Evolutionary conservation across 257 asterid genomes (phyloP).

Genomic region (Dorcoceras hygrometricum): DNA sequence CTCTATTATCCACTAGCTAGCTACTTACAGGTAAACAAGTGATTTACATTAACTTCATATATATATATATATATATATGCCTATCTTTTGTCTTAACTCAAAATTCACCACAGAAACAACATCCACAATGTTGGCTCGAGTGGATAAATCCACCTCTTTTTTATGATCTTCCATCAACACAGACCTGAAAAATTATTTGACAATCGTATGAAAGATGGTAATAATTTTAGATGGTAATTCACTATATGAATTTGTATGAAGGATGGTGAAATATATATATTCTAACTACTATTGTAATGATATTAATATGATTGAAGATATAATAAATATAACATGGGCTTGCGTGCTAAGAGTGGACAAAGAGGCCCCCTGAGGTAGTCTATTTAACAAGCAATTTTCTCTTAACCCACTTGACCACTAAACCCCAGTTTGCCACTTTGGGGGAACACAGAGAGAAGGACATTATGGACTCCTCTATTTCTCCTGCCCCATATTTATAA

Average conservation of each 20-base stretch:
- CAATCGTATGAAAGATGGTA: neutral
- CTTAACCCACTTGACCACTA: constrained; percentile 49
- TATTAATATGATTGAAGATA: constrained; percentile 30
- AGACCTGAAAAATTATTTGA: neutral
- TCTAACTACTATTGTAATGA: no score
- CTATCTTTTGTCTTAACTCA: neutral
- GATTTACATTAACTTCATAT: neutral
- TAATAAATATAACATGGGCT: constrained; percentile 50
- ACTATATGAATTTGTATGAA: no score
- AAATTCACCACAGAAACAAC: neutral
- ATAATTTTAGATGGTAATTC: no score
- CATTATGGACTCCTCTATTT: constrained; percentile 34
- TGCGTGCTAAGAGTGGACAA: constrained; percentile 47
- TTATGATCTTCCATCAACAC: neutral
- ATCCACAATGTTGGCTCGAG: neutral
- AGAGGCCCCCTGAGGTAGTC: constrained; percentile 49
- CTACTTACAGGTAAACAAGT: neutral
- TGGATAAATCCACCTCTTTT: neutral
- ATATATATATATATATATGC: neutral
- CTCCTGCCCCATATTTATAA: neutral
- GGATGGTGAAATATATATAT: neutral
- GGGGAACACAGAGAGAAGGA: constrained; percentile 47
- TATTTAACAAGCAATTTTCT: constrained; percentile 29
- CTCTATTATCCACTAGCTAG: neutral
- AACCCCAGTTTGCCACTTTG: constrained; percentile 37